Evolutionary conservation across 2,329 filamentous ascomycete species (phyloP), one percentile per base, ranked within the genome.

Genomic region (Lecanicillium sp.): DNA sequence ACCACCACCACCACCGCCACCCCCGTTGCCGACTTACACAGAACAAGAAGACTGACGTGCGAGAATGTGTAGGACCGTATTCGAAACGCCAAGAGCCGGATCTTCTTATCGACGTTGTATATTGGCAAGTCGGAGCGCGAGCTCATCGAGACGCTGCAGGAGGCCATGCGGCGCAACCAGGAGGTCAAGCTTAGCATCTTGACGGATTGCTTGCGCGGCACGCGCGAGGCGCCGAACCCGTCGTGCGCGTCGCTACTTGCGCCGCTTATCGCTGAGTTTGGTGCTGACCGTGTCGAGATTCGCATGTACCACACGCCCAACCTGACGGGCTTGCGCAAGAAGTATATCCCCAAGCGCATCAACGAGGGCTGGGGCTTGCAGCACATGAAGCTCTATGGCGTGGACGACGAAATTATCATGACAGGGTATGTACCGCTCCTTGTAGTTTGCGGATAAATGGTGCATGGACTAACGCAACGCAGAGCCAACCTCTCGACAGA

Each of bases 251-350:
- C 90, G 10, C 74, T 98, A 11, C 77, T 98, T 30, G 87, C 84
- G 5, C 85, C 90, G 1, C 71, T 98, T n/a, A 77, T 95, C 10
- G 69, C 76, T 6, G 88, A 95, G 57, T 95, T 96, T 67, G 90
- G 91, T 0, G 64, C 82, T 4, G 82, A 87, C 1, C 79, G 91
- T 30, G 90, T 98, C 33, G 89, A 96, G 60, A 82, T 98, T 54
- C 86, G 90, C 58, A 94, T 98, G 90, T 98, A 94, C 62, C 93
- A 98, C 67, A 98, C 93, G 1, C 93, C 93, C 0, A 98, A 98
- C 60, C 69, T 98, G 54, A 95, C 87, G 3, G 93, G 93, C 0
- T 58, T 94, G 49, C 80, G 84, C 43, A 97, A 97, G 68, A 83
- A 83, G 59, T 73, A 87, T 55, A 80, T 97, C 2, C 93, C 93